Percentiles rank a stretch among this genome's conserved stretches.
Conservation (phyloP, 78 protist genomes). For the Dictyostelium firmibasis region DNA sequence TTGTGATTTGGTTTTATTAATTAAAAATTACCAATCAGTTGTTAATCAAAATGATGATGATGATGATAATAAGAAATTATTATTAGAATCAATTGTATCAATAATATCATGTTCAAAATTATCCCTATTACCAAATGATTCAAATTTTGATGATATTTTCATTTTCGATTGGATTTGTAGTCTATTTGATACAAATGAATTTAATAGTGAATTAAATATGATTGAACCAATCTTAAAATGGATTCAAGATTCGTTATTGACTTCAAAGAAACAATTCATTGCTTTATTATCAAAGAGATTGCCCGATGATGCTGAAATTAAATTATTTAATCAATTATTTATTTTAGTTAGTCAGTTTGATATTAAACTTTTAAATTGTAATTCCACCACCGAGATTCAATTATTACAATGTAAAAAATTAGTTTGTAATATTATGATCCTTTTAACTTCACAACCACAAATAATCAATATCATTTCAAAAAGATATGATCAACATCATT, state of each 20-base stretch:
- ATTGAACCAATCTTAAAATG: constrained; percentile 5
- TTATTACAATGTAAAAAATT: neutral
- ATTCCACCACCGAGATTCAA: neutral
- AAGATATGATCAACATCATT: neutral
- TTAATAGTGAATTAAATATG: neutral
- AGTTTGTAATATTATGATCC: neutral
- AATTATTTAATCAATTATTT: neutral
- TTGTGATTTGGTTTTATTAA: neutral
- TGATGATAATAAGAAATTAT: neutral
- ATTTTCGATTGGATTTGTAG: neutral
- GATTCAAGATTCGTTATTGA: neutral
- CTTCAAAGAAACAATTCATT: neutral
- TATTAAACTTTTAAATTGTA: neutral
- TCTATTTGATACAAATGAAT: neutral
- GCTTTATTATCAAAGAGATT: neutral
- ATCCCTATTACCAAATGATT: neutral
- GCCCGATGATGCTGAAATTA: neutral
- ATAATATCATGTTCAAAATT: neutral
- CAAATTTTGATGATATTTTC: neutral
- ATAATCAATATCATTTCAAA: neutral
- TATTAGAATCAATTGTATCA: neutral
- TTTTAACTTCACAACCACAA: neutral
- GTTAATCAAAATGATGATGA: neutral
- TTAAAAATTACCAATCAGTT: neutral
- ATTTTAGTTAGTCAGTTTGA: neutral